A percentile compares a stretch with the other conserved stretches of the same genome.
phyloP scores from a whole-genome alignment of 345 rosid species.

The Populus davidiana region DNA sequence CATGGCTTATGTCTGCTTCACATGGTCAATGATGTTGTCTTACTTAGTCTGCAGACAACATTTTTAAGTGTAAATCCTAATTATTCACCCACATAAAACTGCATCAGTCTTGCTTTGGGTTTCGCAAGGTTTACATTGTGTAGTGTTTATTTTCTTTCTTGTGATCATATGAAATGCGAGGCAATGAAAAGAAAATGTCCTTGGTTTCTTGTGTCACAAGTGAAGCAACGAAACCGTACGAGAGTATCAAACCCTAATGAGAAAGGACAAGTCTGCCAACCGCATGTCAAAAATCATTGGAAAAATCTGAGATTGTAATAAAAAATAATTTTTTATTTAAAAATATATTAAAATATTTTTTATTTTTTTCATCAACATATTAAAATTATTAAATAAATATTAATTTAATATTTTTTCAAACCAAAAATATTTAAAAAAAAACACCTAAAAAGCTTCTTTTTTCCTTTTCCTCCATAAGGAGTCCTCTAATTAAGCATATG shows the following conservation, averaged over 20 bases:
- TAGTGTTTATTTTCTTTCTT: not conserved
- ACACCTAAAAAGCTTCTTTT: too few relatives aligned
- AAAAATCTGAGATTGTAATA: too few relatives aligned
- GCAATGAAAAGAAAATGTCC: not conserved
- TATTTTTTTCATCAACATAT: too few relatives aligned
- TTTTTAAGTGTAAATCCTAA: slow-evolving; percentile 26
- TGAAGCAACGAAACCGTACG: not conserved
- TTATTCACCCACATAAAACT: slow-evolving; percentile 24
- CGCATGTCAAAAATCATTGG: slow-evolving; percentile 10
- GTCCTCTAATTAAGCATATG: not conserved
- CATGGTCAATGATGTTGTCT: slow-evolving; percentile 30
- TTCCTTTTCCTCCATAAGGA: not conserved
- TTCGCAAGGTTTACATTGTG: not conserved
- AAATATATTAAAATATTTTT: too few relatives aligned
- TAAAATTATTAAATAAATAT: too few relatives aligned
- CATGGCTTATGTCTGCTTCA: slow-evolving; percentile 23
- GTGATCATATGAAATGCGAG: not conserved
- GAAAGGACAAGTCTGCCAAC: not conserved
- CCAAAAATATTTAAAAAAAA: too few relatives aligned
- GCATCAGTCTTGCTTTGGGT: slow-evolving; percentile 15
- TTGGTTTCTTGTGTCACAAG: slow-evolving; percentile 16
- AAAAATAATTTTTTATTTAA: too few relatives aligned
- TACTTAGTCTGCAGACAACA: slow-evolving; percentile 28
- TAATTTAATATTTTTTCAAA: too few relatives aligned
- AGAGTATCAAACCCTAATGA: slow-evolving; percentile 16